phyloP scores from a whole-genome alignment of 352 stramenopile genomes.

The Globisporangium megalacanthum region DNA sequence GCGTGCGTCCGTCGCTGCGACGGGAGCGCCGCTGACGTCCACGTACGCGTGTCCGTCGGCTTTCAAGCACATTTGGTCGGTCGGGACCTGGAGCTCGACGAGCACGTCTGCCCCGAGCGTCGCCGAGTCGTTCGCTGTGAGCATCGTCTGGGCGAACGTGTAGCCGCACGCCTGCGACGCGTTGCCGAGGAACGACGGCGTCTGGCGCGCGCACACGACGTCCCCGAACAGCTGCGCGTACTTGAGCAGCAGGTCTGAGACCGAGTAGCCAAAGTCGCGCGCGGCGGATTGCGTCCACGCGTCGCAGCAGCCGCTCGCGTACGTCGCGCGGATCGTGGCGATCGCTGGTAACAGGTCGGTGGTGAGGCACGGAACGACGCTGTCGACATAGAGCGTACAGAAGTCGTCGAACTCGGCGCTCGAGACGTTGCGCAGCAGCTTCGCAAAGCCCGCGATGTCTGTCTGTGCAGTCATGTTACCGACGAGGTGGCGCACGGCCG shows the following conservation, averaged over 20 bases:
- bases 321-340: constrained; percentile 37
- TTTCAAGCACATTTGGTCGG: constrained; percentile 40
- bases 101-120: constrained; percentile 34
- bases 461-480: constrained; percentile 30
- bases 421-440: constrained; percentile 21
- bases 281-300: constrained; percentile 37
- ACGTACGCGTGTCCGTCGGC: constrained; percentile 45
- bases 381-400: constrained; percentile 39
- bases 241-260: constrained; percentile 53
- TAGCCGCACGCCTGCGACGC: constrained; percentile 47
- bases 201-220: constrained; percentile 46
- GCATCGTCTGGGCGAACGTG: constrained; percentile 35
- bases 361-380: constrained; percentile 42
- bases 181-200: constrained; percentile 27
- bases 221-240: constrained; percentile 46
- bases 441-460: constrained; percentile 21
- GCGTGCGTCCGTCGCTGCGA: constrained; percentile 17
- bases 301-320: constrained; percentile 45
- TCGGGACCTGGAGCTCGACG: constrained; percentile 42
- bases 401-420: constrained; percentile 41
- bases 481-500: constrained; percentile 33
- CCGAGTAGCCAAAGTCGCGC: constrained; percentile 46
- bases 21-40: constrained; percentile 25
- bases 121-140: constrained; percentile 20
- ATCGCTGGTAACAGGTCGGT: constrained; percentile 51